Evolutionary conservation across 2,329 filamentous ascomycete species (phyloP).

Genomic region (Cyphellophora europaea): DNA sequence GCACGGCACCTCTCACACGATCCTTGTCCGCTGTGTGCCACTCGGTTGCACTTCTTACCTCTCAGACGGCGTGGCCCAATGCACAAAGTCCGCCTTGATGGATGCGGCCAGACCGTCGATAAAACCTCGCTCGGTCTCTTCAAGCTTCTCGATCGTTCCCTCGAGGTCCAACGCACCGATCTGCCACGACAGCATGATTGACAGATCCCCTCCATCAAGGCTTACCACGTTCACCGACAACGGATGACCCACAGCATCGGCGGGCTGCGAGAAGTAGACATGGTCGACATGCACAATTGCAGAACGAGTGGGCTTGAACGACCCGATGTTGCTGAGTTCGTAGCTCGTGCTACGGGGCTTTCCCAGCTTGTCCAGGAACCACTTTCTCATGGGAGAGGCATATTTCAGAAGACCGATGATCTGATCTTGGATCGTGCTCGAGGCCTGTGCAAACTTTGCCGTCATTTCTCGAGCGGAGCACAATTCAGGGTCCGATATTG

Average conservation of each 20-base stretch:
- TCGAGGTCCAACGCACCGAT: conserved; percentile 28
- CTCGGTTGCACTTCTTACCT: too few species aligned
- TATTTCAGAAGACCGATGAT: conserved; percentile 36
- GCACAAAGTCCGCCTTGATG: too few species aligned
- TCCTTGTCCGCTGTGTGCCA: too few species aligned
- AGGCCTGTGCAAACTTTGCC: conserved; percentile 22
- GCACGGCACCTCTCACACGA: too few species aligned
- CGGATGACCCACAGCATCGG: conserved; percentile 27
- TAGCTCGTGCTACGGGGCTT: conserved; percentile 31
- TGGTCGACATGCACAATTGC: conserved; percentile 20
- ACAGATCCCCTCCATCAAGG: conserved; percentile 29
- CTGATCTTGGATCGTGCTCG: conserved; percentile 27
- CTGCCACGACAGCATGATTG: conserved; percentile 34
- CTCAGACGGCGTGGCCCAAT: too few species aligned
- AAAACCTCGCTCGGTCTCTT: background rate
- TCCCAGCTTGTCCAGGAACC: conserved; percentile 30
- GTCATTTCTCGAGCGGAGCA: conserved; percentile 23
- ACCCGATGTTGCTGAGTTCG: conserved; percentile 38
- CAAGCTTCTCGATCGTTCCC: background rate
- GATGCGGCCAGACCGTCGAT: background rate
- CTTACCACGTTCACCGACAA: conserved; percentile 34
- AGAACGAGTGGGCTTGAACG: conserved; percentile 21
- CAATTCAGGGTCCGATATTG: background rate
- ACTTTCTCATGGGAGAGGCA: conserved; percentile 28
- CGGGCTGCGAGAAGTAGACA: conserved; percentile 37